Percentiles rank a stretch among this genome's conserved stretches.
phyloP scores from a whole-genome alignment of 2,329 filamentous ascomycete species.

The Xylariomycetidae sp. region DNA sequence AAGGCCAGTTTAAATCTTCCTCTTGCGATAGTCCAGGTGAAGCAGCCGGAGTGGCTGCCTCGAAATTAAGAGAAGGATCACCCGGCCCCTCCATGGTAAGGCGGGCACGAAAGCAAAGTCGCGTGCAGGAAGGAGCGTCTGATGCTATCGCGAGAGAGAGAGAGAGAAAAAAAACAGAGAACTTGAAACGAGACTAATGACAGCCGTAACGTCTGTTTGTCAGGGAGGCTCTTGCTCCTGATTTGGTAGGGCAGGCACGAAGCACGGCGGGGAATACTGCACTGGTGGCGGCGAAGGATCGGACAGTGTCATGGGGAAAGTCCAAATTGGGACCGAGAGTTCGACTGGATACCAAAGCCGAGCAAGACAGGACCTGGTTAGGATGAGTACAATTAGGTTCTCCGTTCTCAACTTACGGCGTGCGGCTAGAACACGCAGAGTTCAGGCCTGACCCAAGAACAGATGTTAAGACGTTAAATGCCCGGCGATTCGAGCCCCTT shows the following conservation, averaged over 20 bases:
- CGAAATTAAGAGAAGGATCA: too few species aligned
- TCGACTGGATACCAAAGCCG: too few species aligned
- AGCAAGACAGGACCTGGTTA: background rate
- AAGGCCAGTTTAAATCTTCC: too few species aligned
- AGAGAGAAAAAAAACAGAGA: too few species aligned
- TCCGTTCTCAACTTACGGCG: background rate
- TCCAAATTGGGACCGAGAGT: background rate
- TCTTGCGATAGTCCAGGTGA: too few species aligned
- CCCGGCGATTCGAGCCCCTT: conserved; percentile 3
- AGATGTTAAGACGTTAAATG: conserved; percentile 5
- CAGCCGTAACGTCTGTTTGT: background rate
- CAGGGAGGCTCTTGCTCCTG: conserved; percentile 3
- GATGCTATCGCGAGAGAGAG: too few species aligned
- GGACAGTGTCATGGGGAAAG: conserved; percentile 1
- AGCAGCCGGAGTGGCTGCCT: too few species aligned
- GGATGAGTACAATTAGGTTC: conserved; percentile 3
- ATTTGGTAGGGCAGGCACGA: conserved; percentile 1
- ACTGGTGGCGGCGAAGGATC: too few species aligned
- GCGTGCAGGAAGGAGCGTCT: too few species aligned
- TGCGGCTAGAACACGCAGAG: background rate
- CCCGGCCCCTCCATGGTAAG: too few species aligned
- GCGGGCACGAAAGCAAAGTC: too few species aligned
- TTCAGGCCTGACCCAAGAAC: background rate
- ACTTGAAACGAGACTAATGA: background rate
- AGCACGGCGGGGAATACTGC: too few species aligned